Evolutionary conservation across 371 early-diverging fungal genomes (phyloP), one percentile per base, ranked within the genome.

Genomic region (Phascolomyces articulosus): DNA sequence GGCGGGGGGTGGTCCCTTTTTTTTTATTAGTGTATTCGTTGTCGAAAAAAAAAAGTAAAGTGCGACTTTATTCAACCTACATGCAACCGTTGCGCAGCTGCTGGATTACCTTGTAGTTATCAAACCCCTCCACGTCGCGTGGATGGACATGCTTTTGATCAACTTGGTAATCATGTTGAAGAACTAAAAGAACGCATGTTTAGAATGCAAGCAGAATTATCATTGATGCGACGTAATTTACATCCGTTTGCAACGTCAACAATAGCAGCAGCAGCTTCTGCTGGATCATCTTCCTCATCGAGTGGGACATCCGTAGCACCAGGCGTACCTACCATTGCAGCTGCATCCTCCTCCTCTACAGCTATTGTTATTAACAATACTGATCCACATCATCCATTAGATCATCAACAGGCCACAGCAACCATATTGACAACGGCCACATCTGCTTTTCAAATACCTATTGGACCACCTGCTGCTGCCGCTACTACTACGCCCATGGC

Each of bases 1-100:
- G 48, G 31, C 11, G 34, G 34, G 34, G 6, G 11, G 6, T 34
- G 34, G 41, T 26, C 58, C 63, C 26, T 26, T n/a, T n/a, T n/a
- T n/a, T n/a, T n/a, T n/a, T n/a, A 53, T 21, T 62, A 82, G 82
- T 82, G 82, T 57, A 79, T 79, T 65, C 79, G 82, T 18, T 87
- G 87, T 70, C 79, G 86, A 58, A 87, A 87, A 72, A 87, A 85
- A 55, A 87, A 85, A 65, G 83, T 87, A 58, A 87, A 87, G 59
- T 87, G 88, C 68, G 86, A 87, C 67, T 83, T 83, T 58, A 83
- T 85, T 11, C 88, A 83, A 60, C 88, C 88, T 1, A 85, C 84
- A 2, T 87, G 88, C 69, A 78, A 78, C 8, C 85, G 88, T 9
- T 87, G 88, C 65, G 77, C 74, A 21, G 68, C 74, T 64, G 80